These are phyloP conservation scores for Dorcoceras hygrometricum DNA, from an alignment of 257 asterid genomes.

Conservation along the genomic window DNA sequence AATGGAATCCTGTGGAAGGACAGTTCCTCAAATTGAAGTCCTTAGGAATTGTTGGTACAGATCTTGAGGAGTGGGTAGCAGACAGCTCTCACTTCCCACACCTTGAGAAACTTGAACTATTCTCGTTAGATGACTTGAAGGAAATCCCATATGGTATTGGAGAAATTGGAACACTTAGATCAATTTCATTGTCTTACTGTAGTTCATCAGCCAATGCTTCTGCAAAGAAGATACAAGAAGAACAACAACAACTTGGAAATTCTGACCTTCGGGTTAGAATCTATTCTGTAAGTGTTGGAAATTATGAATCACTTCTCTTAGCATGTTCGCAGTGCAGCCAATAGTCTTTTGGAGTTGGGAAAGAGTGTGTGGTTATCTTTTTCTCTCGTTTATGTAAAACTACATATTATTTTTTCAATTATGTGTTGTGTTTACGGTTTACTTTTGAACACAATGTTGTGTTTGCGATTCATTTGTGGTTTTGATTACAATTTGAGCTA, in stretches of 20 bases:
- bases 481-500: too few relatives aligned
- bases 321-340: too few relatives aligned
- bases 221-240: constrained; percentile 10
- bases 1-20: constrained; percentile 25
- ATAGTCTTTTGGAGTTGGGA: too few relatives aligned
- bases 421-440: too few relatives aligned
- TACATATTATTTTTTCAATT: too few relatives aligned
- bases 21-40: constrained; percentile 7
- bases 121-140: neutral
- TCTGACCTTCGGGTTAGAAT: neutral
- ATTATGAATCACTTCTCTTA: too few relatives aligned
- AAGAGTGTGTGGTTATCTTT: too few relatives aligned
- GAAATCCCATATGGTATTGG: constrained; percentile 20
- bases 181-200: neutral
- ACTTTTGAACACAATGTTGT: too few relatives aligned
- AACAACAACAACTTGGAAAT: constrained; percentile 16
- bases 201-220: neutral
- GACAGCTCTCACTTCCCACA: constrained; percentile 21
- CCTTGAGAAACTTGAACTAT: constrained; percentile 22
- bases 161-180: constrained; percentile 17
- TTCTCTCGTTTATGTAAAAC: too few relatives aligned
- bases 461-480: too few relatives aligned
- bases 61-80: constrained; percentile 5
- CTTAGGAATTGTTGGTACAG: neutral
- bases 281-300: too few relatives aligned